Conservation (phyloP, 805 yeast species). For the Candida oleophila region DNA sequence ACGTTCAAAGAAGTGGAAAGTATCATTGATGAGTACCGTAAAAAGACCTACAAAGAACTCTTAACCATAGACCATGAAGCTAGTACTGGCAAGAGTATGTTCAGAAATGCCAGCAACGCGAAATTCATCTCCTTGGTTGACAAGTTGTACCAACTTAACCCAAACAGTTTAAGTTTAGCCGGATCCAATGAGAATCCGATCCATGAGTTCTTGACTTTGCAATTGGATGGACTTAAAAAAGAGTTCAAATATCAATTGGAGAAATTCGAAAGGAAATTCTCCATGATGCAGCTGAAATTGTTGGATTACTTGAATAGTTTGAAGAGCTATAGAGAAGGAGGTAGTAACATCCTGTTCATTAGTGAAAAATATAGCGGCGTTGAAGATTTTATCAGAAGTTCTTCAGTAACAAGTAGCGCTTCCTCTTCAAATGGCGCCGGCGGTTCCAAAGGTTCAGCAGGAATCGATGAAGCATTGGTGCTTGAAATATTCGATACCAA, state of each 20-base stretch:
- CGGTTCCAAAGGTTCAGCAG: slow-evolving; percentile 9
- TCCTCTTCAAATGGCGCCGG: slow-evolving; percentile 11
- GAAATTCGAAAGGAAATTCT: slow-evolving; percentile 35
- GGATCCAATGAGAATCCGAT: slow-evolving; percentile 26
- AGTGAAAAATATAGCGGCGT: slow-evolving; percentile 37
- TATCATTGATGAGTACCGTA: slow-evolving; percentile 34
- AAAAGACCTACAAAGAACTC: slow-evolving; percentile 34
- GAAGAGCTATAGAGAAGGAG: slow-evolving; percentile 28
- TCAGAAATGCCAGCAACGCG: slow-evolving; percentile 16
- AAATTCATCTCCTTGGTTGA: slow-evolving; percentile 40
- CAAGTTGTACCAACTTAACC: slow-evolving; percentile 34
- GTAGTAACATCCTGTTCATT: slow-evolving; percentile 37
- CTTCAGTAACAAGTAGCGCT: slow-evolving; percentile 21
- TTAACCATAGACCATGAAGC: slow-evolving; percentile 39
- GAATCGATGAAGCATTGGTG: slow-evolving; percentile 12
- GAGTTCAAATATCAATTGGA: slow-evolving; percentile 36
- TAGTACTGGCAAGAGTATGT: slow-evolving; percentile 6
- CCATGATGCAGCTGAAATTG: slow-evolving; percentile 36
- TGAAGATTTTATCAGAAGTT: slow-evolving; percentile 33
- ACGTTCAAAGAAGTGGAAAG: slow-evolving; percentile 32
- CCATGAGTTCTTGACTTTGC: slow-evolving; percentile 33
- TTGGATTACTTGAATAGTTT: slow-evolving; percentile 34
- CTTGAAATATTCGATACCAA: slow-evolving; percentile 33
- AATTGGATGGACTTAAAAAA: slow-evolving; percentile 25
- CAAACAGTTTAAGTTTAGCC: neutral